Percentiles rank a stretch among this genome's conserved stretches.
These are phyloP conservation scores for Russula emetica DNA, from an alignment of 768 basidiomycete genomes.

Conservation along the genomic window DNA sequence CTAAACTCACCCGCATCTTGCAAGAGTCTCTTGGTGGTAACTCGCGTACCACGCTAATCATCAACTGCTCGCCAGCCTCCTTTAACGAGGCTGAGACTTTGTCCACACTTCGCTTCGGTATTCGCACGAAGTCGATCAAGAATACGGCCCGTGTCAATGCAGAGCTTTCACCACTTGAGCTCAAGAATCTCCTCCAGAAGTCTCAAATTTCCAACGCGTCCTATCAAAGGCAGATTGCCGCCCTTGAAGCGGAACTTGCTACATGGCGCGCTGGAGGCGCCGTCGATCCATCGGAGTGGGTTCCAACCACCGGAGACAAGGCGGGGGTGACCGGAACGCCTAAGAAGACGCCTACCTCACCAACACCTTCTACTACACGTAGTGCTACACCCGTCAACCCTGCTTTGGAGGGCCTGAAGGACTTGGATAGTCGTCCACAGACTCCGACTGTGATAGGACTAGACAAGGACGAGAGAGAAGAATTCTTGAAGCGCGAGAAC, in stretches of 20 bases:
- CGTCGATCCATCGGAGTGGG: conserved; percentile 84
- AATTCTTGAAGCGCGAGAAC: conserved; percentile 94
- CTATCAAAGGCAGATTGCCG: conserved; percentile 80
- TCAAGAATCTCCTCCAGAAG: conserved; percentile 88
- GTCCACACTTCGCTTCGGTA: conserved; percentile 97
- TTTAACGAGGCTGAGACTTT: conserved; percentile 98
- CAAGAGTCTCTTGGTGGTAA: conserved; percentile 98
- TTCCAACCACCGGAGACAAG: conserved; percentile 55
- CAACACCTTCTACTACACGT: conserved; percentile 59
- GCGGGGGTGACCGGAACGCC: conserved; percentile 41
- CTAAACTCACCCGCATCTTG: conserved; percentile 96
- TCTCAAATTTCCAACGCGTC: conserved; percentile 81
- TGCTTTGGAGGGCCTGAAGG: conserved; percentile 65
- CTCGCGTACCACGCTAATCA: conserved; percentile 94
- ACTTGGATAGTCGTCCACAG: conserved; percentile 80
- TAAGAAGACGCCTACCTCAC: conserved; percentile 50
- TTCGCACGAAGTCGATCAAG: conserved; percentile 99
- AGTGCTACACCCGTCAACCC: conserved; percentile 76
- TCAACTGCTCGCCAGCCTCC: conserved; percentile 96
- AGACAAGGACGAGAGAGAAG: conserved; percentile 96
- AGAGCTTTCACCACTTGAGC: conserved; percentile 92
- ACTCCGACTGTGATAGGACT: conserved; percentile 86
- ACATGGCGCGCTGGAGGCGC: conserved; percentile 84
- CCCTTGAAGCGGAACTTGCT: conserved; percentile 86
- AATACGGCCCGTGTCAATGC: conserved; percentile 98